phyloP scores from a whole-genome alignment of 176 grass and related monocot species.

The Dendrocalamus sinicus region DNA sequence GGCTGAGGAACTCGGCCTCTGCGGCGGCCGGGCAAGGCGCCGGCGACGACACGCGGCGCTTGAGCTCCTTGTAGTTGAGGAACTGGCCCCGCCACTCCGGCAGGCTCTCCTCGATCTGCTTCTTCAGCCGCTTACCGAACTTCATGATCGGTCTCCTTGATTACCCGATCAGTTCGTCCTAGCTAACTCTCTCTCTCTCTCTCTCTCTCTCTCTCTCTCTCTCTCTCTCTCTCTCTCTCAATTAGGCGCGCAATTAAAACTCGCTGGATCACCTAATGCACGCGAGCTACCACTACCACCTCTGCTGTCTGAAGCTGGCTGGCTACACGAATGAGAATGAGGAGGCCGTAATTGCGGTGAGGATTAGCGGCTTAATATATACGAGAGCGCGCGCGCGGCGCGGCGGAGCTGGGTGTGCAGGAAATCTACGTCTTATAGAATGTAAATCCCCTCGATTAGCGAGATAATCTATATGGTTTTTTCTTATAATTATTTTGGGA shows the following conservation, averaged over 20 bases:
- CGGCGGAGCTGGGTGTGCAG: not conserved
- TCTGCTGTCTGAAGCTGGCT: no score
- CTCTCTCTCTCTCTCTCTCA: no score
- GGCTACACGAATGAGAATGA: not conserved
- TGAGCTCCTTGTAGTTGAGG: conserved; percentile 90
- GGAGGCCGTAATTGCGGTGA: not conserved
- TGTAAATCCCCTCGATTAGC: no score
- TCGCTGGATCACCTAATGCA: no score
- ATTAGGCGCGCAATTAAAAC: no score
- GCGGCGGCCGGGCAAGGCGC: conserved; percentile 35
- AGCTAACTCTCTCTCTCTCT: no score
- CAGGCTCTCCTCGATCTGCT: conserved; percentile 87
- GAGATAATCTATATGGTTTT: no score
- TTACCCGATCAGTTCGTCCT: not conserved
- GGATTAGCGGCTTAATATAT: conserved; percentile 33
- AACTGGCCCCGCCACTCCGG: conserved; percentile 85
- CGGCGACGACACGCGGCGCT: conserved; percentile 63
- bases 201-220: no score
- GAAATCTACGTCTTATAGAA: no score
- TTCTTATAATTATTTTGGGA: no score
- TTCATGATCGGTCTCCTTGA: conserved; percentile 51
- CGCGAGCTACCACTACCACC: not conserved
- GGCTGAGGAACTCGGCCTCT: conserved; percentile 62
- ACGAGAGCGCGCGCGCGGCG: not conserved
- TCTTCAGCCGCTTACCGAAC: conserved; percentile 90